Conservation (phyloP, 1,284 basidiomycete genomes). For the Cystobasidiaceae sp. region DNA sequence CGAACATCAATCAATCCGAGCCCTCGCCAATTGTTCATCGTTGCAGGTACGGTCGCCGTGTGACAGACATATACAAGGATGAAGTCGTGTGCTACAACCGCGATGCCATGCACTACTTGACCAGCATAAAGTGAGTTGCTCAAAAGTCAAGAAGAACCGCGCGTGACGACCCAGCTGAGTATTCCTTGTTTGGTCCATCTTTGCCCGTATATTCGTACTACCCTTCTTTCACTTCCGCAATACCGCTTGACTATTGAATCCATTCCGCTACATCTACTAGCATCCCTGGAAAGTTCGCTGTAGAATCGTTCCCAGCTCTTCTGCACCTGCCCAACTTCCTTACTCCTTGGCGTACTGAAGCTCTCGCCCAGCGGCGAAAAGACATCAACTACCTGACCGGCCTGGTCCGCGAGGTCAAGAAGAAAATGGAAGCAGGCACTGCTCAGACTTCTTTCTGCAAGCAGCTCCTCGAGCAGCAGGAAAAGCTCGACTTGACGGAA, state of each 20-base stretch:
- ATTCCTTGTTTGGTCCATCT: too few relatives aligned
- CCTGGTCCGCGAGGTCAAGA: slow-evolving; percentile 52
- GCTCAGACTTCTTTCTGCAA: slow-evolving; percentile 51
- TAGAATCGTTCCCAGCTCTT: slow-evolving; percentile 55
- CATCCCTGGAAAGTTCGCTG: slow-evolving; percentile 56
- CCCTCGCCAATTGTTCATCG: too few relatives aligned
- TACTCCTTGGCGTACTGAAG: slow-evolving; percentile 2
- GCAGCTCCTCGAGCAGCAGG: slow-evolving; percentile 50
- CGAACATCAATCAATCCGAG: too few relatives aligned
- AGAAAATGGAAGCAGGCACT: slow-evolving; percentile 50
- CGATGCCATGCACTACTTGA: slow-evolving; percentile 29
- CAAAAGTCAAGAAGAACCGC: not conserved
- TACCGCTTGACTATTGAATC: not conserved
- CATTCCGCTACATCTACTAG: slow-evolving; percentile 40
- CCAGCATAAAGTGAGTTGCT: slow-evolving; percentile 32
- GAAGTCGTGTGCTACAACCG: slow-evolving; percentile 30
- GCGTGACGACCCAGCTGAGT: too few relatives aligned
- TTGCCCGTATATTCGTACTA: too few relatives aligned
- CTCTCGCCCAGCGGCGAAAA: slow-evolving; percentile 45
- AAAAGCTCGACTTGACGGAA: slow-evolving; percentile 51
- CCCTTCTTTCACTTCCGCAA: not conserved
- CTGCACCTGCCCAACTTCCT: slow-evolving; percentile 50
- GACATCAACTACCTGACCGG: slow-evolving; percentile 52
- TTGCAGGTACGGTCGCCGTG: slow-evolving; percentile 51
- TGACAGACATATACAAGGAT: slow-evolving; percentile 39